A percentile compares a stretch with the other conserved stretches of the same genome.
These are phyloP conservation scores for Globisporangium sylvaticum DNA, from an alignment of 352 stramenopile species.

Conservation along the genomic window DNA sequence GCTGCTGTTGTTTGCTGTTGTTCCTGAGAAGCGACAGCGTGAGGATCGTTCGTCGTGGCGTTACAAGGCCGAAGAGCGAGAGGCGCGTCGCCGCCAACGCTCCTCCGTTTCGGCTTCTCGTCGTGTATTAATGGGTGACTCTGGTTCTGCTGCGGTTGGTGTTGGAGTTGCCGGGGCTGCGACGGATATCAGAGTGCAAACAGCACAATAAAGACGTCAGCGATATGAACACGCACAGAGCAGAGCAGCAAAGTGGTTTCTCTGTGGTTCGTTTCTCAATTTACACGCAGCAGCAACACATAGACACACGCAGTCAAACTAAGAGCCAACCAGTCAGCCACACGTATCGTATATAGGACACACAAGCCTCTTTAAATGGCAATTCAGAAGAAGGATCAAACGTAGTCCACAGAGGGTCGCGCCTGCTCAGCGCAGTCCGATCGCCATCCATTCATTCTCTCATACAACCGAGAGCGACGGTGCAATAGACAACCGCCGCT, in stretches of 20 bases:
- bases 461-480: not conserved
- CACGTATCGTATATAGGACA: too few relatives aligned
- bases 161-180: not conserved
- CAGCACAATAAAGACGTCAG: conserved; percentile 3
- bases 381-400: not conserved
- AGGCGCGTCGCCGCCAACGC: not conserved
- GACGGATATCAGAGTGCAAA: conserved; percentile 1
- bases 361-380: not conserved
- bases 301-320: not conserved
- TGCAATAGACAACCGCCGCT: not conserved
- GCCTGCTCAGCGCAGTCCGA: not conserved
- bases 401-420: not conserved
- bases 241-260: not conserved
- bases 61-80: not conserved
- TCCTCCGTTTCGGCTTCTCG: conserved; percentile 1
- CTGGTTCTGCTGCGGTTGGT: not conserved
- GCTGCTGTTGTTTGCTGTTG: not conserved
- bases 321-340: not conserved
- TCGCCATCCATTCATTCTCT: not conserved
- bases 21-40: not conserved
- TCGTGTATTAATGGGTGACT: not conserved
- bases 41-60: conserved; percentile 5
- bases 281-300: not conserved
- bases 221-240: not conserved
- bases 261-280: conserved; percentile 3